Evolutionary conservation across 2,329 filamentous ascomycete species (phyloP).

Genomic region (Chaetomium sp.): DNA sequence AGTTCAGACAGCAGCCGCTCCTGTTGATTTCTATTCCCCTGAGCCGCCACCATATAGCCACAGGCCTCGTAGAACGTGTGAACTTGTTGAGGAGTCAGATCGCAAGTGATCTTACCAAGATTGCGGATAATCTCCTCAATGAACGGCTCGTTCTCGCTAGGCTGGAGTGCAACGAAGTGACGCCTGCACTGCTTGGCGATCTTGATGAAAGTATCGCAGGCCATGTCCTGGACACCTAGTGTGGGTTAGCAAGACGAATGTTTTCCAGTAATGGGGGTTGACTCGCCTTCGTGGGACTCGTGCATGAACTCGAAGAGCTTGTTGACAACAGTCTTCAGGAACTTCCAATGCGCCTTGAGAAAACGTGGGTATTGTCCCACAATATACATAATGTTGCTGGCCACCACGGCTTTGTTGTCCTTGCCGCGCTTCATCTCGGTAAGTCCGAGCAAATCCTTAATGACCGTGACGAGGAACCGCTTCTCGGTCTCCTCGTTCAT

Average conservation of each 20-base stretch:
- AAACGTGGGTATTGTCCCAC: slow-evolving; percentile 98
- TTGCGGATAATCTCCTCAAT: slow-evolving; percentile 98
- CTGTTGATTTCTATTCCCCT: slow-evolving; percentile 92
- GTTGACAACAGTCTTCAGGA: slow-evolving; percentile 98
- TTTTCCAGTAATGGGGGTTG: not conserved
- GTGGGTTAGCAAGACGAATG: slow-evolving; percentile 27
- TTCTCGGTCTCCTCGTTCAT: slow-evolving; percentile 99
- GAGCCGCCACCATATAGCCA: slow-evolving; percentile 97
- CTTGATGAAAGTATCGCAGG: slow-evolving; percentile 99
- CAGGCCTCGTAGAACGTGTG: slow-evolving; percentile 99
- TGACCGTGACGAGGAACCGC: slow-evolving; percentile 95
- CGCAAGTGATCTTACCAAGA: slow-evolving; percentile 92
- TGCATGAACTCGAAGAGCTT: slow-evolving; percentile 99
- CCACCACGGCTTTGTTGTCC: slow-evolving; percentile 98
- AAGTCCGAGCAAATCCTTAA: slow-evolving; percentile 93
- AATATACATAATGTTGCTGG: slow-evolving; percentile 99
- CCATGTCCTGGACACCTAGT: slow-evolving; percentile 95
- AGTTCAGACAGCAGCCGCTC: slow-evolving; percentile 88
- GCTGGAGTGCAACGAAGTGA: slow-evolving; percentile 94
- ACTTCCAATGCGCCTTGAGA: slow-evolving; percentile 99
- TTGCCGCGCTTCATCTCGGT: slow-evolving; percentile 99
- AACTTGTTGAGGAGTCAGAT: slow-evolving; percentile 93
- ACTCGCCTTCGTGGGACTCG: slow-evolving; percentile 90
- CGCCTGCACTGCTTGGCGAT: slow-evolving; percentile 97
- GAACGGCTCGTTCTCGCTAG: slow-evolving; percentile 91